A percentile compares a stretch with the other conserved stretches of the same genome.
Evolutionary conservation across 179 eudicot species (phyloP).

Genomic region (Carnegiea gigantea): DNA sequence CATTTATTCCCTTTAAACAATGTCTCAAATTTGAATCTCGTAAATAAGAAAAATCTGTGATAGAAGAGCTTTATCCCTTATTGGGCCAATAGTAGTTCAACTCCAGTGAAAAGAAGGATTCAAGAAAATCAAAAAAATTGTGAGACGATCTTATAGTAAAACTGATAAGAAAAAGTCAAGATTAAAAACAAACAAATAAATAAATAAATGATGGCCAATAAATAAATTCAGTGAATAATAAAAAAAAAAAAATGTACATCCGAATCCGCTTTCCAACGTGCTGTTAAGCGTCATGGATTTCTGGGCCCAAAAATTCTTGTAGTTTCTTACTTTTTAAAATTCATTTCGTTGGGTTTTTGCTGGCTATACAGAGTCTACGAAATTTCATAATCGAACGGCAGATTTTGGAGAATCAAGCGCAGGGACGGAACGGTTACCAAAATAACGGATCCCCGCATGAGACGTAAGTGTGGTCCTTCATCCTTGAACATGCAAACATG

Average conservation of each 20-base stretch:
- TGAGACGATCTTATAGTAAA: no score
- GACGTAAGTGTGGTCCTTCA: neutral
- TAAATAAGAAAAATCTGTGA: no score
- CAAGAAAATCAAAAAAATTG: no score
- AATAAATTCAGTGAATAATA: no score
- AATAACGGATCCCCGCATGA: neutral
- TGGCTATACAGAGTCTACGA: neutral
- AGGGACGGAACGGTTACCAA: neutral
- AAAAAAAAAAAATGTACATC: neutral
- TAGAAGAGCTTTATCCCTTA: no score
- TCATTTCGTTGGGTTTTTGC: neutral
- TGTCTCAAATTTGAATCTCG: no score
- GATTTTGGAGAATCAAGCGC: neutral
- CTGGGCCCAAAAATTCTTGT: slow-evolving; percentile 3
- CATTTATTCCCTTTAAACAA: no score
- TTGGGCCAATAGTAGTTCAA: no score
- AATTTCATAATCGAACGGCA: slow-evolving; percentile 1
- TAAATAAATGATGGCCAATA: no score
- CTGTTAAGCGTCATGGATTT: neutral
- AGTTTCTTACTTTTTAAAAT: neutral
- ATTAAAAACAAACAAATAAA: no score
- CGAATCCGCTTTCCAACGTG: neutral
- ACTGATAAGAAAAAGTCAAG: no score
- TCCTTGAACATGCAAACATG: neutral
- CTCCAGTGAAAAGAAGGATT: no score